Conservation (phyloP, 164 flowering plant species). For the Hamamelis virginiana region DNA sequence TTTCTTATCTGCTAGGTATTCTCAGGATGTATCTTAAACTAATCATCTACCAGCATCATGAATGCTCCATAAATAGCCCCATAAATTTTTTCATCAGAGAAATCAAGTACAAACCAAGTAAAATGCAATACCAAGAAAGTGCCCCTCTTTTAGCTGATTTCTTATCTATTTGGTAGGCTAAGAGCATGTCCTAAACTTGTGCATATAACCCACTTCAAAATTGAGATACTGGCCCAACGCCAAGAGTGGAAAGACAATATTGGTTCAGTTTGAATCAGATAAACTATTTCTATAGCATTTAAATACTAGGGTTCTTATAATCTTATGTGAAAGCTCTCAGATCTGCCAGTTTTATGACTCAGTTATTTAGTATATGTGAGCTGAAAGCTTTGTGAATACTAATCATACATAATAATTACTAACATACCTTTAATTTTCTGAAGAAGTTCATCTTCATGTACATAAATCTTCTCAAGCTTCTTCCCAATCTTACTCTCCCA, state of each 20-base stretch:
- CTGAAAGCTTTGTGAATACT: background rate
- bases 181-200: background rate
- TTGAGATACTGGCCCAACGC: background rate
- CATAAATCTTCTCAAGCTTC: constrained; percentile 55
- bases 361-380: background rate
- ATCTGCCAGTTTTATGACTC: background rate
- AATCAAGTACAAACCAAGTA: too few relatives aligned
- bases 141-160: too few relatives aligned
- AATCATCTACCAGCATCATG: too few relatives aligned
- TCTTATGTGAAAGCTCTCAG: background rate
- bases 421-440: constrained; percentile 57
- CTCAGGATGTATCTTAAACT: too few relatives aligned
- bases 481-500: constrained; percentile 84
- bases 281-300: background rate
- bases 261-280: background rate
- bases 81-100: too few relatives aligned
- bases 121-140: too few relatives aligned
- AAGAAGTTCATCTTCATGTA: constrained; percentile 63
- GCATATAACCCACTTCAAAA: background rate
- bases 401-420: background rate
- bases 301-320: too few relatives aligned
- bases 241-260: background rate
- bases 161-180: too few relatives aligned
- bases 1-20: too few relatives aligned
- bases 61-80: too few relatives aligned